Base-by-base conservation (phyloP, 1,139 yeast species). In the Arxiozyma slooffiae region DNA sequence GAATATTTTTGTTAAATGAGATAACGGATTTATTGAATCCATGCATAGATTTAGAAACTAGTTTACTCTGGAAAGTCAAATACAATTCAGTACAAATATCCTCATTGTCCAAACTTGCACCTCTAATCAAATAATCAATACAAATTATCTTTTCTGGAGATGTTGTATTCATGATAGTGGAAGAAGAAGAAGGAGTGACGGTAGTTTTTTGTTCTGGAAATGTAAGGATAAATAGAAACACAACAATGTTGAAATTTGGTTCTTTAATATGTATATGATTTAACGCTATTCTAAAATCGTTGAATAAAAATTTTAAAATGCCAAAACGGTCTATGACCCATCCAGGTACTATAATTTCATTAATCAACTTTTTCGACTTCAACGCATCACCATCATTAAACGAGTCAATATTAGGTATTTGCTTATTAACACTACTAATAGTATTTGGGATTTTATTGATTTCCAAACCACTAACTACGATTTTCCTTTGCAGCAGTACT, bases 71-170 rank as follows among this genome's bases (percentile, higher is more conserved):
- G n/a, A 50, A 34, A 11, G 48, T 49, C 20, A 52, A 39, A 16
- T 54, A 46, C 18, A 55, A 50, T 37, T 59, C 62, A n/a, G 54
- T 53, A 30, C 52, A 54, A 22, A 57, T 17, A 4, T 45, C 37
- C 18, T 51, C 49, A 16, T 48, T 51, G 9, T 50, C 45, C 55
- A 57, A 57, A 23, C 26, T 41, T 7, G 49, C 47, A 14, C 51
- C 45, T 39, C 55, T 51, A n/a, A 52, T 34, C 17, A 42, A 26
- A 24, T 20, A 26, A 42, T 42, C 45, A 7, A 42, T 7, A 42
- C 38, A 42, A 4, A 42, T 20, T 11, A 7, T 23, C 21, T 34
- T 42, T 16, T 18, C 36, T 17, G 16, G 38, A 20, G 4, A 8
- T 20, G 2, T 4, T 42, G 30, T 20, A 42, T 21, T 20, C 20